Percentiles rank a stretch among this genome's conserved stretches.
Conservation (phyloP, 495 filamentous ascomycete genomes). For the Elaphomyces granulatus region DNA sequence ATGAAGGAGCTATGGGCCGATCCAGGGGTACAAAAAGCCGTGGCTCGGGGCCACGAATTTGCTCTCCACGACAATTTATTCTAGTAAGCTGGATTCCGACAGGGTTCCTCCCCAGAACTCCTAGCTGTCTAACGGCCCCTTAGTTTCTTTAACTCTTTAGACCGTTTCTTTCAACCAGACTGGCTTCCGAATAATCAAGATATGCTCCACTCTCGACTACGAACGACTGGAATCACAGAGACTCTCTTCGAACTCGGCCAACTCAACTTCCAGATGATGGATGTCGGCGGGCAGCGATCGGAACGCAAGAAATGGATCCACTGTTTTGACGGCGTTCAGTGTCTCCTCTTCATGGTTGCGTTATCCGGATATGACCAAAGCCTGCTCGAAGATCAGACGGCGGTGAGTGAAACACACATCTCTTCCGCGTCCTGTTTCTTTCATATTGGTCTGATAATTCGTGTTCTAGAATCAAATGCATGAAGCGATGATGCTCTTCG, state of each 20-base stretch:
- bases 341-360: conserved; percentile 85
- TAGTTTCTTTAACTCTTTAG: conserved; percentile 85
- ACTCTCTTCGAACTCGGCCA: conserved; percentile 90
- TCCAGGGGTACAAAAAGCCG: conserved; percentile 66
- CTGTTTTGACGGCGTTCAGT: conserved; percentile 95
- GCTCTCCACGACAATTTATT: conserved; percentile 87
- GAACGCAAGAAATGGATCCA: conserved; percentile 99
- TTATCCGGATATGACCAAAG: conserved; percentile 97
- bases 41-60: conserved; percentile 86
- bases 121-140: conserved; percentile 8
- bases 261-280: conserved; percentile 97
- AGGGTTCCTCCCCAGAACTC: background rate
- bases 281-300: conserved; percentile 92
- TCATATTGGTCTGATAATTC: background rate
- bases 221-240: conserved; percentile 95
- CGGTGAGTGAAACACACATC: conserved; percentile 67
- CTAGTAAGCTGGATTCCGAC: conserved; percentile 50
- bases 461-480: conserved; percentile 96
- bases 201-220: conserved; percentile 77
- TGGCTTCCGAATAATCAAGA: conserved; percentile 97
- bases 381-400: conserved; percentile 92
- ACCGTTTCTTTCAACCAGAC: conserved; percentile 71
- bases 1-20: conserved; percentile 80
- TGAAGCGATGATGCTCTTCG: conserved; percentile 95
- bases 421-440: too few species aligned